phyloP scores from a whole-genome alignment of 805 yeast genomes.

The Starmerella scarabaei region DNA sequence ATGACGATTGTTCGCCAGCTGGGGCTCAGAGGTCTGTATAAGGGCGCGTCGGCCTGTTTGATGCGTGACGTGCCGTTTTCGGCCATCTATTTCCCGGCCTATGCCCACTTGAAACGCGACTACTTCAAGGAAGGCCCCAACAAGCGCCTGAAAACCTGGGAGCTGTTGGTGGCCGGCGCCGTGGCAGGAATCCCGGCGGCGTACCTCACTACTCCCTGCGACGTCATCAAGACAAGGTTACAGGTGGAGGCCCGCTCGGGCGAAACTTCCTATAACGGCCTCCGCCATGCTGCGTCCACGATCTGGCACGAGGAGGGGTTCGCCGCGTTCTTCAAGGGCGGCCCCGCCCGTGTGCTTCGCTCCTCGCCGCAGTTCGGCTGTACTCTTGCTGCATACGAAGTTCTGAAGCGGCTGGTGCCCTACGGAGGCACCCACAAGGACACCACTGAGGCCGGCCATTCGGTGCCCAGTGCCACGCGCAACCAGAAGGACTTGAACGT shows the following conservation, averaged over 20 bases:
- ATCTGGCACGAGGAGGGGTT: slow-evolving; percentile 74
- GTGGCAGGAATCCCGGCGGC: slow-evolving; percentile 98
- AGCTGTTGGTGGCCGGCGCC: slow-evolving; percentile 77
- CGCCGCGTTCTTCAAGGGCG: slow-evolving; percentile 87
- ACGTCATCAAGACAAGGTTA: slow-evolving; percentile 87
- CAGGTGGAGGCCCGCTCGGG: slow-evolving; percentile 73
- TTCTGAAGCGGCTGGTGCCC: slow-evolving; percentile 70
- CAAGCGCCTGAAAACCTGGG: slow-evolving; percentile 63
- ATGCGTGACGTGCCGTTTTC: slow-evolving; percentile 93
- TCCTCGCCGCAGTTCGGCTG: slow-evolving; percentile 98
- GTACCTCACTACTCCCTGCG: slow-evolving; percentile 89
- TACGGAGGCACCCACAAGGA: slow-evolving; percentile 33
- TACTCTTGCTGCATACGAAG: slow-evolving; percentile 92
- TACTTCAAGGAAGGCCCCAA: slow-evolving; percentile 73
- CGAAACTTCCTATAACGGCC: slow-evolving; percentile 64
- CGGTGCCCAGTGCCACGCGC: slow-evolving; percentile 28
- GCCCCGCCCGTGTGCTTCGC: slow-evolving; percentile 84
- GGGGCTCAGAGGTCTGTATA: slow-evolving; percentile 76
- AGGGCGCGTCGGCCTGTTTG: slow-evolving; percentile 83
- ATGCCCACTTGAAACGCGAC: slow-evolving; percentile 79
- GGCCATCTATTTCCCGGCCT: slow-evolving; percentile 93
- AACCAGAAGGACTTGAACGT: slow-evolving; percentile 23
- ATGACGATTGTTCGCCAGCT: slow-evolving; percentile 59
- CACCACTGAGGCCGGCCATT: slow-evolving; percentile 33
- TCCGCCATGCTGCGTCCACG: slow-evolving; percentile 60